Base-by-base conservation (phyloP, 148 eudicot genomes). In the Nyssa sinensis region DNA sequence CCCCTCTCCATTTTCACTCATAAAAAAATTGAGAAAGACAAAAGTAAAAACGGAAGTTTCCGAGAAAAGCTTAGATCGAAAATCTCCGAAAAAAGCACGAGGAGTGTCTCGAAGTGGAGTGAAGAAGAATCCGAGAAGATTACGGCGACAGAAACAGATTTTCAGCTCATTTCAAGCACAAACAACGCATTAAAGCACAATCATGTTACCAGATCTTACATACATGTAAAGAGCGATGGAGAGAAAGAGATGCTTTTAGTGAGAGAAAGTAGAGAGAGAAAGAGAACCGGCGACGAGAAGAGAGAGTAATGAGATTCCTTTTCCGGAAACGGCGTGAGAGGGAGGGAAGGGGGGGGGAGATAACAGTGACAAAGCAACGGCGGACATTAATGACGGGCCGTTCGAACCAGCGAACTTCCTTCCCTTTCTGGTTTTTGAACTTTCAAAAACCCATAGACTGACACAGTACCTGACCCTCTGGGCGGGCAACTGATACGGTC, bases 1-100 rank as follows among this genome's bases (percentile, higher is more conserved):
- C 77, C 77, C 51, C 78, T 78, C 76, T 89, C 92, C 97, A 89
- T 89, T 85, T 62, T 63, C 74, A 72, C 70, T 69, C 83, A 83
- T 67, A 16, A 75, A 66, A 35, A 68, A 55, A 51, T 17, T 23
- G 30, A 49, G 69, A 66, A 60, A 27, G 61, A 59, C 33, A 4
- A 59, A 51, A 44, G 69, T 31, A 10, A 25, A 57, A 55, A 53
- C 62, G 35, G 59, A 69, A 74, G 63, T 37, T 53, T 57, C 70
- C 68, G 27, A 79, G 67, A 71, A 61, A 77, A 62, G 44, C 63
- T 30, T 29, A 71, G 77, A 73, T 34, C 67, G 75, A 17, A 74
- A 77, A 73, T 67, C 39, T 53, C 60, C 71, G 71, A 62, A 30
- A 80, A 73, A 75, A 73, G 62, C 74, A 66, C 62, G 75, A 57